A percentile compares a stretch with the other conserved stretches of the same genome.
Conservation (phyloP, 371 early-diverging fungal species). For the Mortierella sp. region DNA sequence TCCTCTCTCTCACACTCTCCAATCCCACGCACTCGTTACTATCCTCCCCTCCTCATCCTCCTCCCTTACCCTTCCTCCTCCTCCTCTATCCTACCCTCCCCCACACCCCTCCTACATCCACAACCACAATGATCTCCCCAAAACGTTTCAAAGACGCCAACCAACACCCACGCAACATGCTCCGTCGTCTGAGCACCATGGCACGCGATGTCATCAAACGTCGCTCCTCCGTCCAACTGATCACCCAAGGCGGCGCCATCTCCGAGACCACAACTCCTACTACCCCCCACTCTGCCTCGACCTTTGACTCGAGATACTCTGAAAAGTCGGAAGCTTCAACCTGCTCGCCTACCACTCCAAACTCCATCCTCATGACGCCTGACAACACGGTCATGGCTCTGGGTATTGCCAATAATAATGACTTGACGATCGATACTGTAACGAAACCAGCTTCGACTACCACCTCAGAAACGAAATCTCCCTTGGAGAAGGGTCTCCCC, state of each 20-base stretch:
- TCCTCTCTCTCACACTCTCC: neutral
- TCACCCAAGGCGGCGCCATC: neutral
- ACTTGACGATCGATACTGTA: slow-evolving; percentile 14
- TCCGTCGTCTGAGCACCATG: slow-evolving; percentile 51
- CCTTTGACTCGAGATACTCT: neutral
- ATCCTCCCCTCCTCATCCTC: neutral
- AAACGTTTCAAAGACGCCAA: slow-evolving; percentile 33
- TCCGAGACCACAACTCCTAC: slow-evolving; percentile 17
- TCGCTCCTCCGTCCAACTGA: slow-evolving; percentile 22
- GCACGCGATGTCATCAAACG: slow-evolving; percentile 49
- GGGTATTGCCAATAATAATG: slow-evolving; percentile 16
- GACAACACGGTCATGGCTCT: slow-evolving; percentile 16
- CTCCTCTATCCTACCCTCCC: neutral
- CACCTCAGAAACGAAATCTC: neutral
- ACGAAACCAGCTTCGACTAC: slow-evolving; percentile 4
- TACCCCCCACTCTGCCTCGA: slow-evolving; percentile 8
- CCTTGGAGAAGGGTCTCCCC: neutral
- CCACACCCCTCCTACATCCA: neutral
- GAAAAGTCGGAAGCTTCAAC: neutral
- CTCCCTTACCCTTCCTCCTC: neutral
- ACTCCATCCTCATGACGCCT: neutral
- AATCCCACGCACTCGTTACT: neutral
- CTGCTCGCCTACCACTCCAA: neutral
- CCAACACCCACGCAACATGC: slow-evolving; percentile 40
- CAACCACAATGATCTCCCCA: slow-evolving; percentile 1